Evolutionary conservation across 768 basidiomycete genomes (phyloP), one percentile per base, ranked within the genome.

Genomic region (Hemileccinum rubropunctum): DNA sequence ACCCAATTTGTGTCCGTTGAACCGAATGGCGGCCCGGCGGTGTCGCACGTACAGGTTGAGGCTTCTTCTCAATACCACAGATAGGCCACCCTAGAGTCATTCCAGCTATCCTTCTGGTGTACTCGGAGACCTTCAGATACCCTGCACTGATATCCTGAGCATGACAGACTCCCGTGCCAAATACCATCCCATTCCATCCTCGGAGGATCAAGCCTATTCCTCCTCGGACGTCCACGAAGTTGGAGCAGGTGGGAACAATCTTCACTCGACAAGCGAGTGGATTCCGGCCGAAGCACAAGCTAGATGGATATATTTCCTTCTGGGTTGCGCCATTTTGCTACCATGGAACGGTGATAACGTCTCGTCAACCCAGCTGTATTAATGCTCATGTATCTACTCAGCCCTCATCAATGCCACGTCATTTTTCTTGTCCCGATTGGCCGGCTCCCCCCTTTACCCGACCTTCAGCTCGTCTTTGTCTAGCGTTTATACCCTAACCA

Each of bases 381-480:
- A 6, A 23, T 50, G 45, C 49, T 54, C 37, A 51, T 47, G 9
- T 44, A 33, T 14, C n/a, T 26, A 33, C 36, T 18, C 50, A 95
- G 93, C 84, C 1, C 73, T 94, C 61, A 93, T 97, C 21, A 95
- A 90, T 28, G 91, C 87, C 0, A 84, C 84, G 41, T 84, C 92
- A 0, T 91, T 86, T 64, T 91, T 95, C 64, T 64, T 86, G 28
- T 81, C 88, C 1, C 76, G 89, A 48, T 67, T 95, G 33, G 75
- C 71, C 10, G 77, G 74, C 17, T 86, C 89, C 3, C 64, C 81
- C 0, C 58, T 86, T 17, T 72, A 76, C 49, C 63, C 75, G 14
- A 78, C 80, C 9, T 87, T 91, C 54, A 73, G 77, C 48, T 86
- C 87, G 11, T 87, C 82, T 59, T 71, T 89, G 41, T 78, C 86